Base-by-base conservation (phyloP, 2,329 filamentous ascomycete species). In the Xylariaceae sp. region DNA sequence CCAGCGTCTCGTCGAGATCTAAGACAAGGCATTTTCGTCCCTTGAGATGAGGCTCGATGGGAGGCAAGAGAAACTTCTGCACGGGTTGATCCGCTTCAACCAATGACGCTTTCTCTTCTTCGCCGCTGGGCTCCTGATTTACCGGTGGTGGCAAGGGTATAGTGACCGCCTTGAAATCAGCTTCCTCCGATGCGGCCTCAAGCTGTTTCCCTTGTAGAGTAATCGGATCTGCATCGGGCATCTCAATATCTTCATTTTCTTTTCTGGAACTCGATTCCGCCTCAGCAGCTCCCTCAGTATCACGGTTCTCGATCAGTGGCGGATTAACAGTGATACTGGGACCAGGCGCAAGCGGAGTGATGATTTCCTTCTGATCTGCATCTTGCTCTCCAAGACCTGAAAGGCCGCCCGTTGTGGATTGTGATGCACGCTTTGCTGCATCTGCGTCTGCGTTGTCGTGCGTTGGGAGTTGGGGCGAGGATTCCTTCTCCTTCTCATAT, bases 11-110 rank as follows among this genome's bases (percentile, higher is more conserved):
- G 67, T 99, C 94, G 62, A 99, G 79, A 77, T 99, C 94, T 51
- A 99, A 82, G 15, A 99, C 93, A 47, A 99, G 78, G 69, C 94
- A 99, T 75, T 99, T 99, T 71, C 90, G 88, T 34, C 92, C 91
- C 74, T 88, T 86, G 68, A 94, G 85, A 67, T 90, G 87, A 30
- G 90, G 87, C 47, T 86, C 81, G 65, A 93, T 83, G 0, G 92
- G 87, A n/a, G 92, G 92, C 57, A 99, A 78, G 42, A 99, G 80
- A 76, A 83, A 90, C 69, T 87, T 86, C 65, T 84, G 84, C 49
- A 35, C 49, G 11, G 49, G 49, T 53, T 80, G 76, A 51, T 69
- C 59, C 74, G 76, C 76, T 23, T 76, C 76, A 6, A 75, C 74
- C 53, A 82, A 80, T 55, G 80, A 71, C 62, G 75, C 65, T 65